These are phyloP conservation scores for Colletotrichum lentis DNA, from an alignment of 2,329 filamentous ascomycete species.

Conservation along the genomic window DNA sequence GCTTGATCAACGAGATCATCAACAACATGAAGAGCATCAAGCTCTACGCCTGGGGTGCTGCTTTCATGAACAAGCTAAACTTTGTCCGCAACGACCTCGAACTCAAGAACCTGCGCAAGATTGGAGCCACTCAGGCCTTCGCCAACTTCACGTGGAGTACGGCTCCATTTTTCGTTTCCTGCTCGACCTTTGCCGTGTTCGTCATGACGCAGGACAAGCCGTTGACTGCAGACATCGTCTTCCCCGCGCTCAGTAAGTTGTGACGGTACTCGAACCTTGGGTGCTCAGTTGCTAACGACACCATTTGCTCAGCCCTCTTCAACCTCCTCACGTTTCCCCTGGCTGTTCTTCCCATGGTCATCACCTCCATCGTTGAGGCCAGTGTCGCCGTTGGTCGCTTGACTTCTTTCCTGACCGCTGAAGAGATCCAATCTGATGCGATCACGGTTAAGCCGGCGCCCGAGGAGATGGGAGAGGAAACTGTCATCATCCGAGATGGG, in stretches of 20 bases:
- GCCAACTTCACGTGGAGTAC: constrained; percentile 99
- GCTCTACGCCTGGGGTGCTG: constrained; percentile 95
- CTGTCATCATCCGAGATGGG: constrained; percentile 81
- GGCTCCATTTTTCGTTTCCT: constrained; percentile 96
- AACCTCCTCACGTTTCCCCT: constrained; percentile 96
- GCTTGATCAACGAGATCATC: constrained; percentile 95
- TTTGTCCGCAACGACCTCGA: constrained; percentile 95
- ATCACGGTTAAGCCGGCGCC: constrained; percentile 75
- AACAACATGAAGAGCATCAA: constrained; percentile 99
- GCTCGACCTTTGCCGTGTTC: constrained; percentile 93
- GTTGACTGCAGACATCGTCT: constrained; percentile 92
- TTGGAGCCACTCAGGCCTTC: constrained; percentile 90
- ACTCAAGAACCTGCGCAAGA: constrained; percentile 93
- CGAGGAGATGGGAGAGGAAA: constrained; percentile 82
- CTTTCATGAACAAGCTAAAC: constrained; percentile 97
- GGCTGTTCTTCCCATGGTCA: constrained; percentile 95
- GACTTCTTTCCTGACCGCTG: constrained; percentile 83
- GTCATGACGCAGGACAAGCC: constrained; percentile 83
- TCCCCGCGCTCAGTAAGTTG: constrained; percentile 72
- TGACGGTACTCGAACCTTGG: too few relatives aligned
- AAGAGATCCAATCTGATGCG: constrained; percentile 89
- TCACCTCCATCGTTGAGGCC: constrained; percentile 94
- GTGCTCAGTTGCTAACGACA: constrained; percentile 7
- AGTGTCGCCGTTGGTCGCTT: constrained; percentile 90
- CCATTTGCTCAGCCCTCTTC: constrained; percentile 74